Conservation (phyloP, 2,329 filamentous ascomycete species). For the Sclerotinia glacialis region DNA sequence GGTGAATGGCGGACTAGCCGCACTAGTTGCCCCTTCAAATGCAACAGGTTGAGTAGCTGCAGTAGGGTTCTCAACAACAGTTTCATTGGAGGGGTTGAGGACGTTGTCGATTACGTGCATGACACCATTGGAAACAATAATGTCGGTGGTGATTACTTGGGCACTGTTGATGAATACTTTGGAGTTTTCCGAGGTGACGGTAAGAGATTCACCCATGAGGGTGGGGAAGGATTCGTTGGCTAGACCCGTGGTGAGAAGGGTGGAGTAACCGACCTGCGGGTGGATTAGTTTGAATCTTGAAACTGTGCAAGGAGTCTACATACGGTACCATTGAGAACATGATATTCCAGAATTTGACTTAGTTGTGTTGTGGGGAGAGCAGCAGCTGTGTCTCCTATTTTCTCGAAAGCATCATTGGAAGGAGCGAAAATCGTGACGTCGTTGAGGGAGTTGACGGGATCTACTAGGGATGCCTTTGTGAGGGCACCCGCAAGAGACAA, state of each 20-base stretch:
- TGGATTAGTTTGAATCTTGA: constrained; percentile 32
- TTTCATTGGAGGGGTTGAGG: constrained; percentile 45
- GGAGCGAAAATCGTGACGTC: constrained; percentile 53
- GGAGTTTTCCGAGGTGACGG: constrained; percentile 34
- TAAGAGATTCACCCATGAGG: constrained; percentile 38
- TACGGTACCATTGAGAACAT: constrained; percentile 19
- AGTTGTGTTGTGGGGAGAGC: constrained; percentile 37
- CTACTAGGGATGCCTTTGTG: constrained; percentile 37
- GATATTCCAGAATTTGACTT: constrained; percentile 39
- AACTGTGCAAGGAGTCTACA: not conserved
- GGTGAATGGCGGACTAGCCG: constrained; percentile 41
- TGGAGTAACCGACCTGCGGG: constrained; percentile 37
- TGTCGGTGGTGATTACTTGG: constrained; percentile 41
- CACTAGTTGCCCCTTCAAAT: constrained; percentile 35
- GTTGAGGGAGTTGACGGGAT: constrained; percentile 40
- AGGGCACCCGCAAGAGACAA: constrained; percentile 42
- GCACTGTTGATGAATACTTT: constrained; percentile 44
- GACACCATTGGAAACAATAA: constrained; percentile 41
- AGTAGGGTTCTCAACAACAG: constrained; percentile 42
- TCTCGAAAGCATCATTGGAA: constrained; percentile 40
- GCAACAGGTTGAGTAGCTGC: constrained; percentile 41
- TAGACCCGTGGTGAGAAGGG: constrained; percentile 38
- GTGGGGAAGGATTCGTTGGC: constrained; percentile 31
- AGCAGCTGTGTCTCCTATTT: constrained; percentile 40
- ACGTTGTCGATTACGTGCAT: constrained; percentile 44